Base-by-base conservation (phyloP, 495 filamentous ascomycete genomes). In the Xylaria telfairii region DNA sequence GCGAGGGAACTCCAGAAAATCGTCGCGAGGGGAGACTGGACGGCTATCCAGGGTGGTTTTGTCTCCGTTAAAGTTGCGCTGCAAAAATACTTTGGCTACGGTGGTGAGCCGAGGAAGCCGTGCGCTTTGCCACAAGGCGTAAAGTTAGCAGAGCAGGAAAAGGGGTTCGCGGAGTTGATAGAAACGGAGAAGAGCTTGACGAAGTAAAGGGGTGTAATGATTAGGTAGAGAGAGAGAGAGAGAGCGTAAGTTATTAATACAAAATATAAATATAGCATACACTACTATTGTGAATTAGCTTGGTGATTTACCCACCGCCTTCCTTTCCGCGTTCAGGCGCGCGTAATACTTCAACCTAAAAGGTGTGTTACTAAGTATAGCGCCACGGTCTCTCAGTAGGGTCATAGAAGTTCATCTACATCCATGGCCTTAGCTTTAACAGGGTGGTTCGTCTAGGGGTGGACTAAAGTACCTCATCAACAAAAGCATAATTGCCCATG, bases 1-100 rank as follows among this genome's bases (percentile, higher is more conserved):
- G 93, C 95, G 0, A 87, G 90, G 79, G 87, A 87, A 73, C 75
- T 95, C 80, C 94, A 97, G 81, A 91, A 91, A 15, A 81, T 95
- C 51, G 88, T 97, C 42, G 92, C 93, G 13, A 83, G 90, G 46
- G 93, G 92, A 24, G 94, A 98, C 83, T 97, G 94, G 95, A 90
- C 87, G 21, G 91, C 91, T 24, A 97, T 96, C 74, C 89, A 95
- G 73, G 91, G 92, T 49, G 95, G 94, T 28, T 92, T 97, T 67
- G 88, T 96, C 19, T 93, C 92, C 34, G 92, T 93, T 73, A 98
- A 98, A 87, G 88, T 87, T 67, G 92, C 88, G 1, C 78, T 98
- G 75, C 84, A 94, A 78, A 83, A 86, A 37, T 90, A 89, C 76
- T 88, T 86, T 67, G 91, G 90, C 39, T 95, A 95, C 76, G 93